A percentile compares a stretch with the other conserved stretches of the same genome.
Conservation (phyloP, 352 stramenopile species). For the Albugo laibachii region DNA sequence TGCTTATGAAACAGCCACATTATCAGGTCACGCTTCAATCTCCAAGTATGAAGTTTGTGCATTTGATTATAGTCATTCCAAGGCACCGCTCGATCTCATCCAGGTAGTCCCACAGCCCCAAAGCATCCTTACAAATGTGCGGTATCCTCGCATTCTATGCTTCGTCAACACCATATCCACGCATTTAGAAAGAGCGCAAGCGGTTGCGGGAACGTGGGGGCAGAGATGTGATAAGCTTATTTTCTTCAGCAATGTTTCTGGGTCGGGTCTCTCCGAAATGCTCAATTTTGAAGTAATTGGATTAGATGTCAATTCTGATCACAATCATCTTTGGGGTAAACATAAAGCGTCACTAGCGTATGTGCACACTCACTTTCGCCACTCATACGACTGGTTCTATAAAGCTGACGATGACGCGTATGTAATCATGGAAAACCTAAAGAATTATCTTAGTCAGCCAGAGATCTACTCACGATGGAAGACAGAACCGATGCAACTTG, state of each 20-base stretch:
- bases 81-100: conserved; percentile 20
- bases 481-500: conserved; percentile 53
- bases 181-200: conserved; percentile 30
- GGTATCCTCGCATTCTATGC: conserved; percentile 45
- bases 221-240: conserved; percentile 58
- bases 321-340: conserved; percentile 74
- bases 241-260: conserved; percentile 64
- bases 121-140: background rate
- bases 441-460: conserved; percentile 27
- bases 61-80: conserved; percentile 21
- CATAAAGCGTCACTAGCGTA: conserved; percentile 55
- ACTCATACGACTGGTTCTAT: conserved; percentile 77
- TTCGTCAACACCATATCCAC: conserved; percentile 68
- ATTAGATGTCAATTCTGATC: conserved; percentile 44
- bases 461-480: conserved; percentile 38
- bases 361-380: conserved; percentile 41
- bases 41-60: conserved; percentile 31
- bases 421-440: conserved; percentile 62
- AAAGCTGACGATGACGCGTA: conserved; percentile 71
- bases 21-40: background rate
- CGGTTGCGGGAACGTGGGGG: conserved; percentile 61
- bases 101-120: conserved; percentile 11
- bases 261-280: background rate
- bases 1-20: too few relatives aligned
- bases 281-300: conserved; percentile 29